Evolutionary conservation across 306 rosid genomes (phyloP), one percentile per base, ranked within the genome.

Genomic region (Cercis canadensis): DNA sequence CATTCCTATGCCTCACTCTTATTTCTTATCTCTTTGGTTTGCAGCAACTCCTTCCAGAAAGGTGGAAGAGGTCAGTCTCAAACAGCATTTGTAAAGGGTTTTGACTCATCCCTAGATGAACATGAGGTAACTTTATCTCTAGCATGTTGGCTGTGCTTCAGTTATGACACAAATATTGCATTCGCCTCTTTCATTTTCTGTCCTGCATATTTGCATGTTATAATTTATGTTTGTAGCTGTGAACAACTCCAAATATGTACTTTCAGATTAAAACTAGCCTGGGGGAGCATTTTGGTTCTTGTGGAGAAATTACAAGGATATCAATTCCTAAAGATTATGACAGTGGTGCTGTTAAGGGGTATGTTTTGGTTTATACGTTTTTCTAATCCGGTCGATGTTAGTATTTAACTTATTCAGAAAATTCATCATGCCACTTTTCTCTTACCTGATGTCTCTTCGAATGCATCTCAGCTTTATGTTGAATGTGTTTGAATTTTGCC

Each of bases 301-400:
- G 96, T 65, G 99, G 99, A 32, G 90, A 87, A n/a, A 71, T 89
- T 53, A 66, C 84, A 1, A 85, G 99, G 80, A 12, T 91, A 4
- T 84, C 97, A 5, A 41, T 94, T 32, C 97, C 99, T 0, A 89
- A 77, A 69, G 97, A 94, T 77, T 81, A 11, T 3, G 99, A 91
- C 0, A 45, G 85, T 73, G 95, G 95, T 12, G 33, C 44, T 10
- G 2, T 56, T 3, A 94, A 89, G 72, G 99, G 99, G 97, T 91
- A 50, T 18, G 79, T 72, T 6, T 52, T 24, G 29, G 15, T 49
- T 17, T 47, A 24, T 5, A 19, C 33, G n/a, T 29, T 62, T 14
- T 2, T 11, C 8, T 43, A 17, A 43, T 62, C 14, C 3, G 18
- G n/a, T n/a, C n/a, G n/a, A n/a, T n/a, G n/a, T n/a, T n/a, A n/a